Percentiles rank a stretch among this genome's conserved stretches.
Evolutionary conservation across 2,329 filamentous ascomycete genomes (phyloP).

Genomic region (Ophiostoma australiae): DNA sequence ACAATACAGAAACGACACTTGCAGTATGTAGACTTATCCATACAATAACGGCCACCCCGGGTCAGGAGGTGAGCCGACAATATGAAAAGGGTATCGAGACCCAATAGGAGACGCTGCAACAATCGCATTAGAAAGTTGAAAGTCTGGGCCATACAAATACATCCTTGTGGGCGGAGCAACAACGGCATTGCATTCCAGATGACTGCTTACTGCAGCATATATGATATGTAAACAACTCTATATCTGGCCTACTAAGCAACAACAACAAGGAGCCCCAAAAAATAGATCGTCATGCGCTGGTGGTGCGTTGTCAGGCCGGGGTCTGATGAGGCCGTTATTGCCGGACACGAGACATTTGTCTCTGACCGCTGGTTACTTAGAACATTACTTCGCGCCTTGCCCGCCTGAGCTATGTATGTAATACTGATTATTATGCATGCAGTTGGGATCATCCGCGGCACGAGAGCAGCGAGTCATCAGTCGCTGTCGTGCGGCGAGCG

Average conservation of each 20-base stretch:
- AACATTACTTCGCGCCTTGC: no score
- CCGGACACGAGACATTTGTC: not conserved
- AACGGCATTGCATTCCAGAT: not conserved
- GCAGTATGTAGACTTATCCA: not conserved
- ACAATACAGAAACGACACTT: not conserved
- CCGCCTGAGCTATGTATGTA: no score
- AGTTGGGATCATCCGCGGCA: not conserved
- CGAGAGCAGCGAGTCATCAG: not conserved
- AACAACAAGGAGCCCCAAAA: not conserved
- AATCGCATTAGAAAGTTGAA: not conserved
- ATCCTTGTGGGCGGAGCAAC: slow-evolving; percentile 2
- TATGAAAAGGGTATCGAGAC: no score
- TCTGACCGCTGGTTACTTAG: not conserved
- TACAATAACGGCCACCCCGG: not conserved
- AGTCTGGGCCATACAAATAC: not conserved
- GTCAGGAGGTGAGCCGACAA: not conserved
- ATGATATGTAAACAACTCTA: not conserved
- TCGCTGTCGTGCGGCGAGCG: not conserved
- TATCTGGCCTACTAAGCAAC: not conserved
- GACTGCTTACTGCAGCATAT: not conserved
- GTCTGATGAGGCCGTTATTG: not conserved
- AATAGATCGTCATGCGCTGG: not conserved
- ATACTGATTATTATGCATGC: not conserved
- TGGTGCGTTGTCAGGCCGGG: slow-evolving; percentile 12
- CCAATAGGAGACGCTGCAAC: not conserved